Evolutionary conservation across 495 filamentous ascomycete genomes (phyloP).

Genomic region (Thermothielavioides terrestris): DNA sequence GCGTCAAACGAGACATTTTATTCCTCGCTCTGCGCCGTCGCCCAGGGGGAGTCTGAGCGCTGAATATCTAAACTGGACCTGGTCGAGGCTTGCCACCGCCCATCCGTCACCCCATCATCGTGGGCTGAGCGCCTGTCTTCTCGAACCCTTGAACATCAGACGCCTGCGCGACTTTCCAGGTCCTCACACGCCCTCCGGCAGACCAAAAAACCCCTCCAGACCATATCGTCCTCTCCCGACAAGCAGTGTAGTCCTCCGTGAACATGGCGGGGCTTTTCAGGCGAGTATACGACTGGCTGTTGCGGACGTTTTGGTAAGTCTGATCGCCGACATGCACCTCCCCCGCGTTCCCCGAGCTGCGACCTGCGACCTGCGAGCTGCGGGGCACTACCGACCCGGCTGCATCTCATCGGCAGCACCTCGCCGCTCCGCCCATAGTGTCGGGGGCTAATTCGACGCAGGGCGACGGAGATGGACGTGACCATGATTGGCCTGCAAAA

Average conservation of each 20-base stretch:
- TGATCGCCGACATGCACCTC: not conserved
- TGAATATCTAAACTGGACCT: constrained; percentile 28
- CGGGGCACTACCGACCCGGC: constrained; percentile 10
- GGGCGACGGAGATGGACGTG: constrained; percentile 99
- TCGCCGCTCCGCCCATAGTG: not conserved
- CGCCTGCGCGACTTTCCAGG: constrained; percentile 11
- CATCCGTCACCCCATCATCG: constrained; percentile 10
- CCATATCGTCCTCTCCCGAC: constrained; percentile 12
- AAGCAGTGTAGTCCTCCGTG: not conserved
- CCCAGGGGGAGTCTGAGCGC: constrained; percentile 26
- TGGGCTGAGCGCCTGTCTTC: constrained; percentile 3
- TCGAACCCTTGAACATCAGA: not conserved
- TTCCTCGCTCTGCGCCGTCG: constrained; percentile 31
- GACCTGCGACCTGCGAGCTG: constrained; percentile 12
- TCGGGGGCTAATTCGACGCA: constrained; percentile 34
- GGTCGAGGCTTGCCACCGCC: constrained; percentile 17
- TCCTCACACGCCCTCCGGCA: not conserved
- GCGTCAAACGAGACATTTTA: constrained; percentile 42
- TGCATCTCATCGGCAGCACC: constrained; percentile 8
- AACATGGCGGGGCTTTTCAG: constrained; percentile 53
- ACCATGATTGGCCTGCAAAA: constrained; percentile 99
- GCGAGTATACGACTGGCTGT: constrained; percentile 93
- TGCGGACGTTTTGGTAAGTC: constrained; percentile 96
- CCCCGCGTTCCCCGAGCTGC: too few species aligned
- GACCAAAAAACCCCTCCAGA: not conserved